Percentiles rank a stretch among this genome's conserved stretches.
These are phyloP conservation scores for Selenicereus undatus DNA, from an alignment of 148 eudicot species.

Conservation along the genomic window DNA sequence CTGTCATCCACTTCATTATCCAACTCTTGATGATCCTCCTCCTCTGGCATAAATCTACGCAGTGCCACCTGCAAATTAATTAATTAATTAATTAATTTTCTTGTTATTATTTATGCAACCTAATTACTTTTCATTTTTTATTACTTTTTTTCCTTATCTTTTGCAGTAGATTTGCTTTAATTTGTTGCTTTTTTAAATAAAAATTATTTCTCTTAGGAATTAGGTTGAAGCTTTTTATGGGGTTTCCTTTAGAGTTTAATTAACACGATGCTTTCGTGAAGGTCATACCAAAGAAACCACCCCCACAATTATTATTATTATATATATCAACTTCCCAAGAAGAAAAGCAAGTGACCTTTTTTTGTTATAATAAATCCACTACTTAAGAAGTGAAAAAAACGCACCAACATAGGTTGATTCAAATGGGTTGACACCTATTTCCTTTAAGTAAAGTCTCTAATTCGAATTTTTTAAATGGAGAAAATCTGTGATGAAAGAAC, in stretches of 20 bases:
- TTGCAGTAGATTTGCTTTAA: not conserved
- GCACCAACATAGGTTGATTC: no score
- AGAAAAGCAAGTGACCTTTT: constrained; percentile 13
- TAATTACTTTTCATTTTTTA: not conserved
- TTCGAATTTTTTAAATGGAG: no score
- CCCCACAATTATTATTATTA: constrained; percentile 17
- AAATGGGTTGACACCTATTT: no score
- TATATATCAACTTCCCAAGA: constrained; percentile 10
- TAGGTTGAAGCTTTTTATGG: not conserved
- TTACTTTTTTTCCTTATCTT: not conserved
- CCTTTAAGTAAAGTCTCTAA: no score
- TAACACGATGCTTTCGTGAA: constrained; percentile 27
- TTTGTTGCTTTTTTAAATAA: no score
- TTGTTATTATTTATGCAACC: constrained; percentile 9
- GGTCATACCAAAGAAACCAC: constrained; percentile 16
- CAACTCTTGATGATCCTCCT: constrained; percentile 33
- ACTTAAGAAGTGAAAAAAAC: no score
- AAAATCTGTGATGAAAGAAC: no score
- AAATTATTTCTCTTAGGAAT: not conserved
- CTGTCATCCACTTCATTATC: constrained; percentile 37
- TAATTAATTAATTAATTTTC: not conserved
- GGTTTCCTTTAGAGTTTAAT: constrained; percentile 11
- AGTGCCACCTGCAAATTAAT: constrained; percentile 38
- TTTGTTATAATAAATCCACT: no score
- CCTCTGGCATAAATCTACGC: constrained; percentile 25